Conservation (phyloP, 352 stramenopile species). For the Phytophthora tentaculata region DNA sequence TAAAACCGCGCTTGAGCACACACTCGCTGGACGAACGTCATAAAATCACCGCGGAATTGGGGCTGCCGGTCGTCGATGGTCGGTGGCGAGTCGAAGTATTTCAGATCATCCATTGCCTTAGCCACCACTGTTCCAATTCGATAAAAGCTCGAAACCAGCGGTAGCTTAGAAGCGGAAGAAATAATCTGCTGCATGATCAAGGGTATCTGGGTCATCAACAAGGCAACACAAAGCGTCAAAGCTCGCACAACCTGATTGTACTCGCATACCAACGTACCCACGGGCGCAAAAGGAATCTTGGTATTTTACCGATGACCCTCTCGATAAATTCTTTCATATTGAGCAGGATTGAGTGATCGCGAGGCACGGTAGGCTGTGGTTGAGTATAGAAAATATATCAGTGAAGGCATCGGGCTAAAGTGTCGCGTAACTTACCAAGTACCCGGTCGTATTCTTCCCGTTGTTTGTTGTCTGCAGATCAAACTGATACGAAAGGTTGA, state of each 20-base stretch:
- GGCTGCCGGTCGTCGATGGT: neutral
- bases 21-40: slow-evolving; percentile 50
- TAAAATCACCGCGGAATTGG: slow-evolving; percentile 38
- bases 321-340: slow-evolving; percentile 83
- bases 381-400: slow-evolving; percentile 8
- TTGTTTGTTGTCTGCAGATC: slow-evolving; percentile 52
- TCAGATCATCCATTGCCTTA: slow-evolving; percentile 29
- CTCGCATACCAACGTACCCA: slow-evolving; percentile 51
- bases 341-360: slow-evolving; percentile 84
- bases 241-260: neutral
- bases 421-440: slow-evolving; percentile 52
- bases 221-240: slow-evolving; percentile 5
- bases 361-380: slow-evolving; percentile 59
- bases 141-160: slow-evolving; percentile 71
- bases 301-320: slow-evolving; percentile 48
- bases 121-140: slow-evolving; percentile 57
- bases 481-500: slow-evolving; percentile 79
- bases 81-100: slow-evolving; percentile 30
- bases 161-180: slow-evolving; percentile 32
- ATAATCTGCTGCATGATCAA: slow-evolving; percentile 46
- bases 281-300: slow-evolving; percentile 28
- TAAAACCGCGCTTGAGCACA: slow-evolving; percentile 70
- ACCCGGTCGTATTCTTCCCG: slow-evolving; percentile 48
- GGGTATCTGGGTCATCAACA: slow-evolving; percentile 34
- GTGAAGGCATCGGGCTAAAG: neutral